These are phyloP conservation scores for Stagonosporopsis rhizophila DNA, from an alignment of 2,329 filamentous ascomycete species.

Conservation along the genomic window DNA sequence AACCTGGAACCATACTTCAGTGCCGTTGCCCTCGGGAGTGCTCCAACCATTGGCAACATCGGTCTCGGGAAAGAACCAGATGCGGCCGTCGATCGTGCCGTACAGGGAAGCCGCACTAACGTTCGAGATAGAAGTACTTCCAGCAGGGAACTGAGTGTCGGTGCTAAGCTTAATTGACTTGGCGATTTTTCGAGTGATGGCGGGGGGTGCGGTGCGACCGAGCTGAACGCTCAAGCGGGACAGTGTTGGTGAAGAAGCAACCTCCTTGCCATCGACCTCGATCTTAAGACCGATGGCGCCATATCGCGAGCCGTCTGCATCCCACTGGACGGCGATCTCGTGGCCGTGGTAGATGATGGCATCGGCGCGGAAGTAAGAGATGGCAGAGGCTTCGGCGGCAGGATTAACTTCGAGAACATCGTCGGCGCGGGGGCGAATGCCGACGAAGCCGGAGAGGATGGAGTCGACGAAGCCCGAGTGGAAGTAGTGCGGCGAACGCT, in stretches of 20 bases:
- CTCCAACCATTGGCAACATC: slow-evolving; percentile 52
- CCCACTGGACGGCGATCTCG: slow-evolving; percentile 53
- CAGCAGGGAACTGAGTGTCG: slow-evolving; percentile 39
- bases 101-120: slow-evolving; percentile 38
- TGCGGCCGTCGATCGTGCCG: slow-evolving; percentile 50
- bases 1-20: slow-evolving; percentile 48
- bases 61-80: slow-evolving; percentile 49
- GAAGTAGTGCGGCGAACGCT: slow-evolving; percentile 55
- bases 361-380: slow-evolving; percentile 53
- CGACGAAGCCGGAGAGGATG: slow-evolving; percentile 52
- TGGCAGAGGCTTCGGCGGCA: slow-evolving; percentile 38
- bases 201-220: slow-evolving; percentile 26
- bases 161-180: slow-evolving; percentile 48
- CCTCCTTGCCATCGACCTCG: slow-evolving; percentile 46
- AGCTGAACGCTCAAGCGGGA: slow-evolving; percentile 35
- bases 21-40: slow-evolving; percentile 37
- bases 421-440: slow-evolving; percentile 50
- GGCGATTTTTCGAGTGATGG: slow-evolving; percentile 42
- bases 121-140: slow-evolving; percentile 39
- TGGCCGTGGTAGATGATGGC: slow-evolving; percentile 53
- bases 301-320: slow-evolving; percentile 45
- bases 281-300: slow-evolving; percentile 42
- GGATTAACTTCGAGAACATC: slow-evolving; percentile 53
- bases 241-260: slow-evolving; percentile 38
- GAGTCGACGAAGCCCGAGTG: slow-evolving; percentile 55